Percentiles rank a stretch among this genome's conserved stretches.
These are phyloP conservation scores for Chlamydomonas applanata DNA, from an alignment of 139 green algal species.

Conservation along the genomic window DNA sequence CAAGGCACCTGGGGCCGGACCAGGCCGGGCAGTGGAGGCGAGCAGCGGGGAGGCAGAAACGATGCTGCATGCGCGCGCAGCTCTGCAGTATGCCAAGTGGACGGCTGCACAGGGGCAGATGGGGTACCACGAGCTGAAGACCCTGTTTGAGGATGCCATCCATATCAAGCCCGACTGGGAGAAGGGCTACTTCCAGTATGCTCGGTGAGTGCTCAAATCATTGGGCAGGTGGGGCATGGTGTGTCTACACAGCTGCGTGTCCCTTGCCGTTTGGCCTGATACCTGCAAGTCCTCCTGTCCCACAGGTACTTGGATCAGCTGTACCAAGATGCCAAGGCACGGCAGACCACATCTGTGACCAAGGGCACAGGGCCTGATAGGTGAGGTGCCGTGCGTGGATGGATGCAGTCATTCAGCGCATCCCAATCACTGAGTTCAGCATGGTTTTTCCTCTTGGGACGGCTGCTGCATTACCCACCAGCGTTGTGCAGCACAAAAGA, in stretches of 20 bases:
- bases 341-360: neutral
- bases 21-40: neutral
- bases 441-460: too few species aligned
- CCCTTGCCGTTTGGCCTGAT: neutral
- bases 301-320: constrained; percentile 82
- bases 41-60: neutral
- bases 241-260: neutral
- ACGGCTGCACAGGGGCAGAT: constrained; percentile 43
- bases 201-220: constrained; percentile 33
- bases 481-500: too few species aligned
- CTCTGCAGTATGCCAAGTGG: constrained; percentile 78
- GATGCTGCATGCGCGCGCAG: neutral
- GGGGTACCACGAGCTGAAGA: constrained; percentile 30
- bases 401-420: too few species aligned
- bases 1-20: neutral
- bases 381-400: too few species aligned
- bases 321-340: constrained; percentile 43
- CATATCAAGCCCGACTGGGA: constrained; percentile 65
- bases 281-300: too few species aligned
- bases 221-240: too few species aligned
- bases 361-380: neutral
- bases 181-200: constrained; percentile 83
- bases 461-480: too few species aligned
- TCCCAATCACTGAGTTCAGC: too few species aligned
- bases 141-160: constrained; percentile 66